These are phyloP conservation scores for Trichoderma virens DNA, from an alignment of 495 filamentous ascomycete species.

Conservation along the genomic window DNA sequence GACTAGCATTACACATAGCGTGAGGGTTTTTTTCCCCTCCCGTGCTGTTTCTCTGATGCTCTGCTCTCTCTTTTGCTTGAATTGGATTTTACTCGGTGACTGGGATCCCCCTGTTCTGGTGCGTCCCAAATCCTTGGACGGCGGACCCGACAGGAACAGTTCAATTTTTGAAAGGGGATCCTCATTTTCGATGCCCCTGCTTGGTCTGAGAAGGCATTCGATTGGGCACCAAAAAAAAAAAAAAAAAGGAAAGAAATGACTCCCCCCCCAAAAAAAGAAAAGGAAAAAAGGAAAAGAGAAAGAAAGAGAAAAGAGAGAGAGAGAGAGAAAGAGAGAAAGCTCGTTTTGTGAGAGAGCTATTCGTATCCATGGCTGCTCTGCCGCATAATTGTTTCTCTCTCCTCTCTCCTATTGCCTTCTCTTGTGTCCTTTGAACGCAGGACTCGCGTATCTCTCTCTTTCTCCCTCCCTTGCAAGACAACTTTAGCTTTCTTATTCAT, in stretches of 20 bases:
- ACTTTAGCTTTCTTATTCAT: too few species aligned
- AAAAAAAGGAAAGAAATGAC: not conserved
- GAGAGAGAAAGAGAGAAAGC: too few species aligned
- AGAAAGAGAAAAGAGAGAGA: too few species aligned
- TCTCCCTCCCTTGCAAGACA: too few species aligned
- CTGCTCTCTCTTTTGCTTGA: not conserved
- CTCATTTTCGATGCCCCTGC: not conserved
- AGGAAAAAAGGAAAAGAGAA: too few species aligned
- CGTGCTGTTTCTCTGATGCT: not conserved
- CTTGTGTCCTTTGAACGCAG: too few species aligned
- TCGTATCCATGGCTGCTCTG: too few species aligned
- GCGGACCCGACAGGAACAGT: not conserved
- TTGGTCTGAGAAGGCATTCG: not conserved
- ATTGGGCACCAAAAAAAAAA: not conserved
- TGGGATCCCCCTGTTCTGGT: not conserved
- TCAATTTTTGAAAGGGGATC: slow-evolving; percentile 2
- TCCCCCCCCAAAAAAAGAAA: too few species aligned
- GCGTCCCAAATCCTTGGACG: not conserved
- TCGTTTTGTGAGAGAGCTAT: too few species aligned
- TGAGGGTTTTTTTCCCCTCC: too few species aligned
- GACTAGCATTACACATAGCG: too few species aligned
- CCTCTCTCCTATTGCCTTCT: not conserved
- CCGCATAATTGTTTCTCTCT: not conserved
- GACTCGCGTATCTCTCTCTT: too few species aligned
- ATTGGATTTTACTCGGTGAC: not conserved